These are phyloP conservation scores for Fusarium temperatum DNA, from an alignment of 2,329 filamentous ascomycete genomes.

Conservation along the genomic window DNA sequence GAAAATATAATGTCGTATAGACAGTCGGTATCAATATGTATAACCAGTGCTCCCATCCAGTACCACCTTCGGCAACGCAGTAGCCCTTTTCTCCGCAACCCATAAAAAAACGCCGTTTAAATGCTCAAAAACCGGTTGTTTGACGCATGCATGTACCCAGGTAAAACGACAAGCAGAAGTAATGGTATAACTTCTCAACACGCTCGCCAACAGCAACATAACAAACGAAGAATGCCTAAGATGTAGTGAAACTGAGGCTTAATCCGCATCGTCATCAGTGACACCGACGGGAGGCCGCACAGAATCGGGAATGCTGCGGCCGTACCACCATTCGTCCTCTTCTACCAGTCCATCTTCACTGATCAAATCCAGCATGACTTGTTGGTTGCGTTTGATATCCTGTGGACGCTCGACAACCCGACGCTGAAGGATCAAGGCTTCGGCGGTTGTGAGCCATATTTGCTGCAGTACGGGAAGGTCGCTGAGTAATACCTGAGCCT, in stretches of 20 bases:
- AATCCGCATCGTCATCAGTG: constrained; percentile 62
- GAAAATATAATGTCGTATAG: constrained; percentile 26
- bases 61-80: constrained; percentile 26
- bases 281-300: constrained; percentile 59
- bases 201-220: constrained; percentile 24
- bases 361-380: constrained; percentile 71
- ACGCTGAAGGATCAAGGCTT: constrained; percentile 68
- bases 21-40: constrained; percentile 40
- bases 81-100: constrained; percentile 35
- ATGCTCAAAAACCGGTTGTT: constrained; percentile 43
- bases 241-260: constrained; percentile 23
- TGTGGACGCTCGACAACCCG: constrained; percentile 65
- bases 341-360: constrained; percentile 67
- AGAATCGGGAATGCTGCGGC: constrained; percentile 62
- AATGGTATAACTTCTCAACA: constrained; percentile 23
- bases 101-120: constrained; percentile 43
- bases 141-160: constrained; percentile 34
- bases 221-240: constrained; percentile 20
- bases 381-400: constrained; percentile 70
- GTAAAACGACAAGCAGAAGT: constrained; percentile 20
- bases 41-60: constrained; percentile 31
- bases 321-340: constrained; percentile 71
- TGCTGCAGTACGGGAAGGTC: constrained; percentile 68
- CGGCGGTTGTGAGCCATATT: constrained; percentile 71
- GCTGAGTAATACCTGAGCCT: constrained; percentile 59